Base-by-base conservation (phyloP, 805 yeast species). In the Hanseniaspora osmophila region DNA sequence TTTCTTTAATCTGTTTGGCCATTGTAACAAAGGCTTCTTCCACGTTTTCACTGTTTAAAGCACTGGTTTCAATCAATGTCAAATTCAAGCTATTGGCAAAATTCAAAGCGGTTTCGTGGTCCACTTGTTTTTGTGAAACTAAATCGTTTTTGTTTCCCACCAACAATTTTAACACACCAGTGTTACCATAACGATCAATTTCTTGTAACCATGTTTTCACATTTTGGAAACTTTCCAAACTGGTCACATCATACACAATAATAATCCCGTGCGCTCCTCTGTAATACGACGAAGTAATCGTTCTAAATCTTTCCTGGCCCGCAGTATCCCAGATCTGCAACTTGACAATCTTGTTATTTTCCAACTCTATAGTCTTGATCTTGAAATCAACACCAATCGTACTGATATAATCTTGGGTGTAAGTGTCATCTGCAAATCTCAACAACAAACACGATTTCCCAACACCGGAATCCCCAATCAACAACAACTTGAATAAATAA, bases 251-350 rank as follows among this genome's bases (percentile, higher is more conserved):
- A 65, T 92, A 90, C 44, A 90, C 98, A 56, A 90, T 90, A 58
- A 90, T 92, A 64, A 90, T 92, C 50, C 98, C 98, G 62, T 90
- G 97, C 11, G 97, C 96, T 47, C 98, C 98, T 65, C 98, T 82
- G 72, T 90, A 90, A 70, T 90, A 90, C 13, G 96, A 85, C 12
- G 96, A 84, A 11, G 97, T 92, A 68, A 90, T 90, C 44, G 98
- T 92, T 68, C 97, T 80, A 71, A 92, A 92, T 57, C 98, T 74
- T 66, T 92, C 98, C 70, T 92, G 98, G 41, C 98, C 98, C 11
- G 97, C 98, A 47, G 98, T 92, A 63, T 92, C 98, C 98, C 98
- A 92, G 61, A 92, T 90, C 70, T 92, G 98, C 61, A 92, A 75
- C 69, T 92, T 92, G 63, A 92, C 92, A 45, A 95, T 85, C 71